Conservation (phyloP, 2,329 filamentous ascomycete genomes). For the Phialophora expanda region DNA sequence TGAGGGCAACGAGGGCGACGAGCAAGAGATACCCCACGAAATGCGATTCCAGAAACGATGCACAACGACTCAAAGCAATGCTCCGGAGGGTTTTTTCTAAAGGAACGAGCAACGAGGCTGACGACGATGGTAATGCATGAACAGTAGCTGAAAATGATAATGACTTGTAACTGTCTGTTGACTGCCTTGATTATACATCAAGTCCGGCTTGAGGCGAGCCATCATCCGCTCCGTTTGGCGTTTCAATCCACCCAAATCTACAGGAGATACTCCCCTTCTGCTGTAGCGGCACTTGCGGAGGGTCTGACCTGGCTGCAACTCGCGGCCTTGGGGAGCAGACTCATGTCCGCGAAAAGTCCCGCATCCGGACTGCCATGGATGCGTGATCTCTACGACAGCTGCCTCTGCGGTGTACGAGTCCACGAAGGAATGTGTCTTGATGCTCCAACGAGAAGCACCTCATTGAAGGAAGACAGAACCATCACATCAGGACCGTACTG, state of each 20-base stretch:
- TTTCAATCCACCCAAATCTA: not conserved
- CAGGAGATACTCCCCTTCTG: not conserved
- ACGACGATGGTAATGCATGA: not conserved
- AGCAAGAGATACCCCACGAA: not conserved
- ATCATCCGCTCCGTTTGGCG: not conserved
- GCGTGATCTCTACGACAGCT: not conserved
- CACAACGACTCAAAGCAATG: not conserved
- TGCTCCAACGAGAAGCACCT: not conserved
- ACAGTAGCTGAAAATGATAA: not conserved
- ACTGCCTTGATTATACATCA: not conserved
- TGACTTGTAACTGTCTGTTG: not conserved
- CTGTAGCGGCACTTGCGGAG: not conserved
- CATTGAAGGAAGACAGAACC: not conserved
- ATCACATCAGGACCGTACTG: too few species aligned
- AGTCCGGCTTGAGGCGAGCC: too few species aligned
- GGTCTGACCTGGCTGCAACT: not conserved
- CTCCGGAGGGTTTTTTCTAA: not conserved
- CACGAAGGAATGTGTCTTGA: not conserved
- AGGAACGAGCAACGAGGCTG: not conserved
- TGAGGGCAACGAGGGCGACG: not conserved
- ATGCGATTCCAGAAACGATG: not conserved
- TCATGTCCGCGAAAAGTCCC: not conserved
- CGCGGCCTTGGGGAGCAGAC: not conserved
- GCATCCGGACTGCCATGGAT: not conserved
- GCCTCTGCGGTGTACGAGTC: not conserved